Evolutionary conservation across 352 stramenopile species (phyloP).

Genomic region (Pythium aphanidermatum): DNA sequence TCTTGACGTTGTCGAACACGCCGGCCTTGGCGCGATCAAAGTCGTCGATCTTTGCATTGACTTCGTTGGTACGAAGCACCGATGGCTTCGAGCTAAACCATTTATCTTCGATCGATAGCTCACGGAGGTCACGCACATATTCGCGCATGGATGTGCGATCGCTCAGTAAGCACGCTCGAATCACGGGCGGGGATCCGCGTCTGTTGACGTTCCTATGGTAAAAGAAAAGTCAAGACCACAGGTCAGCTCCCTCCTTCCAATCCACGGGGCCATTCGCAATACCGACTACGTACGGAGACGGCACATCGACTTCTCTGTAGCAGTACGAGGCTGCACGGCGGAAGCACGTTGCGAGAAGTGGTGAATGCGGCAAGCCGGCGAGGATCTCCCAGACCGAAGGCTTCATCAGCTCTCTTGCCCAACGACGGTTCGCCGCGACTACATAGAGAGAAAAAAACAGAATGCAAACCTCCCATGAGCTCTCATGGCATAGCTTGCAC

Average conservation of each 20-base stretch:
- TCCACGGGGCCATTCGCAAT: neutral
- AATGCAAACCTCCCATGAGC: too few species aligned
- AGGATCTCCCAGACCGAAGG: slow-evolving; percentile 79
- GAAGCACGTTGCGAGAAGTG: slow-evolving; percentile 77
- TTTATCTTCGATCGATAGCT: slow-evolving; percentile 65
- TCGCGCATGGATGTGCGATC: slow-evolving; percentile 83
- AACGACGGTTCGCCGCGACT: slow-evolving; percentile 68
- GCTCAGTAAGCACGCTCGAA: slow-evolving; percentile 74
- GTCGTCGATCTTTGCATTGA: slow-evolving; percentile 34
- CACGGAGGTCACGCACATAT: slow-evolving; percentile 78
- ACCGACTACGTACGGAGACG: slow-evolving; percentile 55
- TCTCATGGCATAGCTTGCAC: slow-evolving; percentile 2
- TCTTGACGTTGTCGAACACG: slow-evolving; percentile 59
- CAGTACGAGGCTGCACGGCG: slow-evolving; percentile 78
- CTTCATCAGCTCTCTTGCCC: slow-evolving; percentile 80
- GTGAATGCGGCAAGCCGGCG: slow-evolving; percentile 65
- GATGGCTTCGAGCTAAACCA: slow-evolving; percentile 51
- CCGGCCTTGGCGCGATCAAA: slow-evolving; percentile 35
- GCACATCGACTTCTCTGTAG: slow-evolving; percentile 83
- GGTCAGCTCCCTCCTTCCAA: too few species aligned
- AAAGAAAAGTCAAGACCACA: neutral
- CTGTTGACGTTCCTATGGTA: slow-evolving; percentile 77
- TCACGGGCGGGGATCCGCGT: slow-evolving; percentile 73
- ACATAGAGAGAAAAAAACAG: slow-evolving; percentile 5
- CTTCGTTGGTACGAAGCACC: slow-evolving; percentile 35